Evolutionary conservation across 495 filamentous ascomycete species (phyloP).

Genomic region (Lophium mytilinum): DNA sequence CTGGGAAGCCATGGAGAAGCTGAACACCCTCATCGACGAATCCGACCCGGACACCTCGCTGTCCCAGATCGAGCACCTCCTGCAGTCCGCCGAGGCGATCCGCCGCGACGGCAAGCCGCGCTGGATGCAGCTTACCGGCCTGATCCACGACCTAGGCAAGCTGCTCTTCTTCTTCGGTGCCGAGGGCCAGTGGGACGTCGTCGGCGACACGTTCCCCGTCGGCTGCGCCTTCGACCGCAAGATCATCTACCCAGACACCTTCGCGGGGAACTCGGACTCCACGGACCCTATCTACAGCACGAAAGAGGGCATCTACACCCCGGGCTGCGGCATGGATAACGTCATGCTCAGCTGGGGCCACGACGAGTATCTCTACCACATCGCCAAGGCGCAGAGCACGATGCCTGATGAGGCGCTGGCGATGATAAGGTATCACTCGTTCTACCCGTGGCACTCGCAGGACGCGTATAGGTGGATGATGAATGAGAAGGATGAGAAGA

Average conservation of each 20-base stretch:
- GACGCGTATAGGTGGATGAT: slow-evolving; percentile 73
- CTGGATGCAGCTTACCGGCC: slow-evolving; percentile 84
- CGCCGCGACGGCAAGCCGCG: slow-evolving; percentile 79
- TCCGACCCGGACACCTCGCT: slow-evolving; percentile 81
- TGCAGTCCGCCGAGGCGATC: slow-evolving; percentile 82
- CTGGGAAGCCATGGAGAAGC: slow-evolving; percentile 85
- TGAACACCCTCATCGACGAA: slow-evolving; percentile 83
- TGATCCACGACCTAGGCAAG: slow-evolving; percentile 89
- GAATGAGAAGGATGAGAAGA: slow-evolving; percentile 67
- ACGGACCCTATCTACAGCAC: slow-evolving; percentile 58
- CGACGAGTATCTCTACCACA: slow-evolving; percentile 84
- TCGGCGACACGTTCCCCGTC: slow-evolving; percentile 89
- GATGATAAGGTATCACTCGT: slow-evolving; percentile 85
- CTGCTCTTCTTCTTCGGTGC: slow-evolving; percentile 77
- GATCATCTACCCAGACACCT: slow-evolving; percentile 73
- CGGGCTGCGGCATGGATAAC: slow-evolving; percentile 70
- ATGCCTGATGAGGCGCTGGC: slow-evolving; percentile 74
- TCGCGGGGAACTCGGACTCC: slow-evolving; percentile 62
- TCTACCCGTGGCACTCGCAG: slow-evolving; percentile 82
- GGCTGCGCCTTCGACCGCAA: slow-evolving; percentile 68
- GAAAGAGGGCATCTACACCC: slow-evolving; percentile 67
- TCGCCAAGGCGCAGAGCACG: slow-evolving; percentile 67
- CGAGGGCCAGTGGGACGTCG: slow-evolving; percentile 84
- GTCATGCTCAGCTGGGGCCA: slow-evolving; percentile 89
- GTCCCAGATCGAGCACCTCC: slow-evolving; percentile 77